phyloP scores from a whole-genome alignment of 2,329 filamentous ascomycete genomes.

The Trichoderma harzianum region DNA sequence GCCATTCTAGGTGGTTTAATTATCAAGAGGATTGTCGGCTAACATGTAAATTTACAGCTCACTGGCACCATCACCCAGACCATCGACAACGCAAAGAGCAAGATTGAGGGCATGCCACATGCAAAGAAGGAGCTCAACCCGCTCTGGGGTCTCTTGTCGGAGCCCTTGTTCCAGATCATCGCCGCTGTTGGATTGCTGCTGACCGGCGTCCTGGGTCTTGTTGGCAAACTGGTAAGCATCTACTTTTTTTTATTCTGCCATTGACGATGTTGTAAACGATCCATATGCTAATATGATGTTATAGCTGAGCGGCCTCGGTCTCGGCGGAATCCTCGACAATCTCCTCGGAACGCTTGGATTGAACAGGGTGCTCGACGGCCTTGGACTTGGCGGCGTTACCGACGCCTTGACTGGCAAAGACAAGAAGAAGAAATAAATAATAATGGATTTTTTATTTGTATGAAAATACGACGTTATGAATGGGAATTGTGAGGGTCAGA shows the following conservation, averaged over 20 bases:
- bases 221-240: slow-evolving; percentile 64
- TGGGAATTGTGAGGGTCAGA: neutral
- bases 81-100: slow-evolving; percentile 84
- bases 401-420: slow-evolving; percentile 43
- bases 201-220: slow-evolving; percentile 77
- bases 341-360: slow-evolving; percentile 75
- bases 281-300: neutral
- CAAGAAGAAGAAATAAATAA: slow-evolving; percentile 27
- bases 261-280: neutral
- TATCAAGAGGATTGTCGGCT: neutral
- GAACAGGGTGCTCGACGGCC: slow-evolving; percentile 67
- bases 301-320: slow-evolving; percentile 69
- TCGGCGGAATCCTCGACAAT: slow-evolving; percentile 76
- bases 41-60: slow-evolving; percentile 44
- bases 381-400: slow-evolving; percentile 59
- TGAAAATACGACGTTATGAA: neutral
- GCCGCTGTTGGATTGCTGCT: slow-evolving; percentile 82
- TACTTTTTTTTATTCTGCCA: neutral
- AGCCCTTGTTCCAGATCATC: slow-evolving; percentile 89
- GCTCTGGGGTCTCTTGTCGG: slow-evolving; percentile 75
- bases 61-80: slow-evolving; percentile 76
- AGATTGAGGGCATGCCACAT: slow-evolving; percentile 86
- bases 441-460: neutral
- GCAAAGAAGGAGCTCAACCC: slow-evolving; percentile 94
- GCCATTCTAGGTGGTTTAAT: neutral